Evolutionary conservation across 1,284 basidiomycete species (phyloP).

Genomic region (Ceratobasidium sp.): DNA sequence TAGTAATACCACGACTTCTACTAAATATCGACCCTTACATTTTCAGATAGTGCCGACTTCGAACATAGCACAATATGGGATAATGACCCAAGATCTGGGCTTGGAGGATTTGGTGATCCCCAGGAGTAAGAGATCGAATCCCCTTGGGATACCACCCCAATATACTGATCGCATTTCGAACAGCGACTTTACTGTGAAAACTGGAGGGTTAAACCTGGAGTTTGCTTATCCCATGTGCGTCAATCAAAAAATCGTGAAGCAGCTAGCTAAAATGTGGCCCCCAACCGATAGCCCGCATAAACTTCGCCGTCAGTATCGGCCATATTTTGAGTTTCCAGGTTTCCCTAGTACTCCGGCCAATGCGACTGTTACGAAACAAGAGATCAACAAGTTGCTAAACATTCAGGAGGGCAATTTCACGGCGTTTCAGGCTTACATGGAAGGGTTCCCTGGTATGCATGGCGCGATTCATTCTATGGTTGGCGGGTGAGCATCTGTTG

Average conservation of each 20-base stretch:
- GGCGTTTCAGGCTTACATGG: conserved; percentile 14
- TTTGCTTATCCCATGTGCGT: background rate
- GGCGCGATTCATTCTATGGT: conserved; percentile 11
- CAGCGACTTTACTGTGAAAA: background rate
- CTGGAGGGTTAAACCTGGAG: background rate
- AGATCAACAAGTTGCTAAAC: background rate
- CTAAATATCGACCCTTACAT: background rate
- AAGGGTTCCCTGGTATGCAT: conserved; percentile 15
- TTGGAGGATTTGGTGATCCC: conserved; percentile 20
- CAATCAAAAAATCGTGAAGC: background rate
- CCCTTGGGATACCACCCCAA: background rate
- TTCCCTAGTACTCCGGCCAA: background rate
- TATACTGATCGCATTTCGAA: background rate
- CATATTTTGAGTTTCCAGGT: background rate
- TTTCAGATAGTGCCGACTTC: background rate
- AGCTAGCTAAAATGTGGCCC: too few species aligned
- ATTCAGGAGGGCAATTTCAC: conserved; percentile 9
- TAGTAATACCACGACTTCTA: background rate
- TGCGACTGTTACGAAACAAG: background rate
- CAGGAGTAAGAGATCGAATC: background rate
- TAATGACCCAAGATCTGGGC: background rate
- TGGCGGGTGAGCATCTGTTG: conserved; percentile 4
- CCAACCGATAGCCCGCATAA: conserved; percentile 18
- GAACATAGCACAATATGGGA: conserved; percentile 21
- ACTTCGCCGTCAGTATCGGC: conserved; percentile 15